These are phyloP conservation scores for Phytophthora pluvialis DNA, from an alignment of 352 stramenopile genomes.

Conservation along the genomic window DNA sequence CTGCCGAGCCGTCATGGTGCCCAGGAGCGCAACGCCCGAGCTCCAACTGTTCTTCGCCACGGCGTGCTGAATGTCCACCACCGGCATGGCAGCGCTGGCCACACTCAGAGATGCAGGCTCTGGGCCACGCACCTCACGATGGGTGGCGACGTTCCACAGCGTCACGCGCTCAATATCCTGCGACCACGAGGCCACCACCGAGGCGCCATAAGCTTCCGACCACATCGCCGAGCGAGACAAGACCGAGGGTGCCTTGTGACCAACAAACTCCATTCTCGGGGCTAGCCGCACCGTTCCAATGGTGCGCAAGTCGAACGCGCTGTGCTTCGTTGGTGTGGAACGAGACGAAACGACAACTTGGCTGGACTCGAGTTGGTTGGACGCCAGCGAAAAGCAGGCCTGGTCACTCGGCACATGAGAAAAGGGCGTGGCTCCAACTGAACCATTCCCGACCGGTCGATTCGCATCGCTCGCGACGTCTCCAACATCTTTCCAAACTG, in stretches of 20 bases:
- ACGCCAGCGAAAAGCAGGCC: constrained; percentile 46
- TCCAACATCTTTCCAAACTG: constrained; percentile 45
- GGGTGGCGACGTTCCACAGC: constrained; percentile 32
- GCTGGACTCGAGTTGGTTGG: constrained; percentile 30
- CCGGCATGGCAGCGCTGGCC: constrained; percentile 19
- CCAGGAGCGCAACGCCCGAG: constrained; percentile 39
- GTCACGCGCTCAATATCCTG: constrained; percentile 34
- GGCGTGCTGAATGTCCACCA: constrained; percentile 46
- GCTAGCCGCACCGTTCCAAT: constrained; percentile 8
- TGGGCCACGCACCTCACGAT: constrained; percentile 22
- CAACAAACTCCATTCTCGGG: constrained; percentile 35
- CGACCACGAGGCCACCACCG: constrained; percentile 39
- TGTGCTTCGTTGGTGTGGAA: constrained; percentile 48
- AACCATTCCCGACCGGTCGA: constrained; percentile 9
- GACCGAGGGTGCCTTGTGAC: constrained; percentile 49
- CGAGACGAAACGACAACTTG: constrained; percentile 54
- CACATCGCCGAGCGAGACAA: constrained; percentile 59
- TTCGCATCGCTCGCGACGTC: constrained; percentile 2
- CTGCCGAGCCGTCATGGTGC: constrained; percentile 38
- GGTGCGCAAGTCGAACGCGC: constrained; percentile 46
- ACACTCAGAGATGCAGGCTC: constrained; percentile 7
- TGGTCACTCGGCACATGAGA: constrained; percentile 27
- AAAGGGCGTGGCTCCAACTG: constrained; percentile 19
- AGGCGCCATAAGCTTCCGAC: constrained; percentile 37
- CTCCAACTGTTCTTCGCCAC: constrained; percentile 38